Conservation (phyloP, 2,329 filamentous ascomycete species). For the Pyrenophora teres region DNA sequence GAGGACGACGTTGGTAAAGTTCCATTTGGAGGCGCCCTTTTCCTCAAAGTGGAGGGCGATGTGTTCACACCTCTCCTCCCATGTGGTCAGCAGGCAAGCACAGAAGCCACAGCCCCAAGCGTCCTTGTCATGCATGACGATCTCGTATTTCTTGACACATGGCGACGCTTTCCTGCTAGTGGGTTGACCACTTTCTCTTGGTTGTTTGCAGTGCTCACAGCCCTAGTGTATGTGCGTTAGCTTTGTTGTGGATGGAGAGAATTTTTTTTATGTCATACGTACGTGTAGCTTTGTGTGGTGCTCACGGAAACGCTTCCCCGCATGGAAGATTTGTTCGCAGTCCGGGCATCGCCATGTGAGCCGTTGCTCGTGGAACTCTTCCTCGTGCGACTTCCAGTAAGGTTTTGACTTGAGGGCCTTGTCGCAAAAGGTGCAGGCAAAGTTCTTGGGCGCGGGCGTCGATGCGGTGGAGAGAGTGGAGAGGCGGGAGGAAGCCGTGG, state of each 20-base stretch:
- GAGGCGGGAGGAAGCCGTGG: constrained; percentile 45
- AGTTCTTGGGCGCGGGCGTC: constrained; percentile 45
- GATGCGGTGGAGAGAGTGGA: constrained; percentile 44
- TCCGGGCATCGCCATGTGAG: constrained; percentile 70
- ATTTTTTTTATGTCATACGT: constrained; percentile 41
- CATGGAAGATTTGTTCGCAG: constrained; percentile 71
- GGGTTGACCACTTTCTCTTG: constrained; percentile 56
- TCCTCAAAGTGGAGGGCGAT: constrained; percentile 71
- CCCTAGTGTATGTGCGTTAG: constrained; percentile 31
- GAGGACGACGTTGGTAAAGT: constrained; percentile 70
- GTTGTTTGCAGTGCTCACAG: constrained; percentile 68
- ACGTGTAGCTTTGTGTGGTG: constrained; percentile 69
- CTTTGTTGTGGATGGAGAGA: too few relatives aligned
- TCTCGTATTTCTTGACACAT: constrained; percentile 47
- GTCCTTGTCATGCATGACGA: constrained; percentile 64
- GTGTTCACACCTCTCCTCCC: constrained; percentile 70
- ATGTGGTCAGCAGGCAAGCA: constrained; percentile 64
- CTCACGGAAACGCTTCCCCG: constrained; percentile 70
- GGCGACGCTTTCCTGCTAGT: constrained; percentile 61
- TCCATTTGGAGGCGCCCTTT: constrained; percentile 66
- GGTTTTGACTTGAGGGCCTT: constrained; percentile 71
- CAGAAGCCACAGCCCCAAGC: constrained; percentile 74
- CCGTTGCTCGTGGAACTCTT: constrained; percentile 71
- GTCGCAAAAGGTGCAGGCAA: constrained; percentile 58
- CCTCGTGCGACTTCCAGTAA: constrained; percentile 72